phyloP scores from a whole-genome alignment of 2,329 filamentous ascomycete genomes.

The Shiraia bambusicola region DNA sequence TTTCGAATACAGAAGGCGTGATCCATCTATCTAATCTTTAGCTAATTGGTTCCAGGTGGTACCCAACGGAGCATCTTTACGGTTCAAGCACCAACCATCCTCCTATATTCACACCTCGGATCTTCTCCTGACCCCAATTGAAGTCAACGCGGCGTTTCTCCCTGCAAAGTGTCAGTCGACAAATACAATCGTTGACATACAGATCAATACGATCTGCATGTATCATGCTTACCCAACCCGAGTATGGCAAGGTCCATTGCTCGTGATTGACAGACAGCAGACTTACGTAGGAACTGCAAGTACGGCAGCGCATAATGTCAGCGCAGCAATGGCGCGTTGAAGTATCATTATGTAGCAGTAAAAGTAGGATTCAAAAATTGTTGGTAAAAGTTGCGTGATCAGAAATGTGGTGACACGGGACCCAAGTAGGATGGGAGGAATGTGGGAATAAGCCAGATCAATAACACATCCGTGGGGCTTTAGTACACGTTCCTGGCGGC shows the following conservation, averaged over 20 bases:
- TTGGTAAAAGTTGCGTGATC: conserved; percentile 3
- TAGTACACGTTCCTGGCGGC: conserved; percentile 9
- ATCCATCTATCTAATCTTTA: conserved; percentile 49
- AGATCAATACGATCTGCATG: background rate
- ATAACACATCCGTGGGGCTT: conserved; percentile 8
- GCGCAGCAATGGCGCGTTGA: conserved; percentile 19
- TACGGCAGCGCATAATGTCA: conserved; percentile 25
- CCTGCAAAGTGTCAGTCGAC: conserved; percentile 20
- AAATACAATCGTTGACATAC: too few relatives aligned
- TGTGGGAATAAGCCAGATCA: conserved; percentile 6
- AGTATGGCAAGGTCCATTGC: conserved; percentile 6
- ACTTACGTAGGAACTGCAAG: conserved; percentile 39
- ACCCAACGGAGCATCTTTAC: conserved; percentile 22
- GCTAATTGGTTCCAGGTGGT: background rate
- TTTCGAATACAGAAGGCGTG: conserved; percentile 58
- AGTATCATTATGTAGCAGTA: conserved; percentile 29
- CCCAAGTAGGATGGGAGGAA: conserved; percentile 9
- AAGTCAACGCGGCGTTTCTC: conserved; percentile 46
- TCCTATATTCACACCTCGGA: conserved; percentile 55
- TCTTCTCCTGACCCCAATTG: conserved; percentile 52
- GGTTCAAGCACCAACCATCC: conserved; percentile 54
- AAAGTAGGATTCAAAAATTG: conserved; percentile 9
- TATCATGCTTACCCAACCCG: background rate
- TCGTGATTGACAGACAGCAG: background rate
- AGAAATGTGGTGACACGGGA: conserved; percentile 9